Base-by-base conservation (phyloP, 78 protist species). In the Emiliania huxleyi region DNA sequence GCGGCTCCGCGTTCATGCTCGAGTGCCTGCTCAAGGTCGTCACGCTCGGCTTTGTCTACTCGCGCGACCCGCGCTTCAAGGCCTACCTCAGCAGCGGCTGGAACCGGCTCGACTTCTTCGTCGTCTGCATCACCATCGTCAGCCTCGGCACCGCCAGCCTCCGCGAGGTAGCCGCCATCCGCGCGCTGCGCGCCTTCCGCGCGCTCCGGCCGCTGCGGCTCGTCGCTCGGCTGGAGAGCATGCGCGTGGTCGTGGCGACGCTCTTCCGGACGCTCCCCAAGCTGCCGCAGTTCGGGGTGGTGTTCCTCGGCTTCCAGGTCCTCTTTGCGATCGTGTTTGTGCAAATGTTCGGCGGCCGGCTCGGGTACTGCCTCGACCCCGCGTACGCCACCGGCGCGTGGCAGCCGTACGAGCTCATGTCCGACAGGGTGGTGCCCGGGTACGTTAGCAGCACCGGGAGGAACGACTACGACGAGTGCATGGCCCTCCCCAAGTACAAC, bases 171-270 rank as follows among this genome's bases (percentile, higher is more conserved):
- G 37, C 83, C 83, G 2, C 37, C 81, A 8, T 81, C 21, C 37
- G 37, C 55, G 40, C 8, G 23, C 56, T 81, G 89, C 48, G 55
- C 6, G 93, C 93, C 2, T 26, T 95, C 22, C 93, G 96, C 33
- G 96, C 94, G 6, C 71, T 96, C 42, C 96, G 97, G 4, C 97
- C 97, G 29, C 93, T 96, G 43, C 97, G 97, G 0, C 87, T 94
- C 46, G 5, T 96, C 90, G 46, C 81, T 45, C 91, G 94, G 15
- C 26, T 19, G 37, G 42, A n/a, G 5, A 69, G 92, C 21, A 75
- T 94, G 91, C 62, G 45, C 46, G 90, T 94, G 18, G 37, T 87
- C 18, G 56, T 81, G 5, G 15, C 6, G 5, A 73, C 94, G 8
- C 3, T 95, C 15, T 22, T 92, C n/a, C 2, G 8, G n/a, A 11